These are phyloP conservation scores for Phytophthora sansomeana DNA, from an alignment of 352 stramenopile species.

Conservation along the genomic window DNA sequence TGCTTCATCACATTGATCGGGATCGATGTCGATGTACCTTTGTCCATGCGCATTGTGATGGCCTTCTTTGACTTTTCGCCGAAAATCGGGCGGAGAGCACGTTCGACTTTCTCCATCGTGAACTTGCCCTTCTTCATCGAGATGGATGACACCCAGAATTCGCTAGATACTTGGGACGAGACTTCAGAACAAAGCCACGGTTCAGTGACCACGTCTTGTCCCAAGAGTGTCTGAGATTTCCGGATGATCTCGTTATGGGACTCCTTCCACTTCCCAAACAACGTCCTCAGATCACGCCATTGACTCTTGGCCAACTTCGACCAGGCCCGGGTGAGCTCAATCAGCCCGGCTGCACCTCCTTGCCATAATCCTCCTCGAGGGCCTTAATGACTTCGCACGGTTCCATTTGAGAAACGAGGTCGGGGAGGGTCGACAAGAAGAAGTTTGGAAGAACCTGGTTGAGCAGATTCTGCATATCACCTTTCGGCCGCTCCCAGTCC, in stretches of 20 bases:
- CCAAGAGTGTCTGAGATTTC: too few relatives aligned
- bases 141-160: constrained; percentile 3
- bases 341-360: neutral
- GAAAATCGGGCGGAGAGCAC: neutral
- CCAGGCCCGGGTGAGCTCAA: neutral
- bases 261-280: neutral
- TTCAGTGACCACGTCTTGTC: too few relatives aligned
- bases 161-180: neutral
- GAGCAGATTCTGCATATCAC: constrained; percentile 16
- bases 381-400: constrained; percentile 15
- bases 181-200: constrained; percentile 1
- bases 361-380: constrained; percentile 7
- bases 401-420: constrained; percentile 18
- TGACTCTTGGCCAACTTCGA: neutral
- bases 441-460: constrained; percentile 19
- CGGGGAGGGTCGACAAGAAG: constrained; percentile 12
- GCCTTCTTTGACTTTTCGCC: constrained; percentile 6
- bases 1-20: neutral
- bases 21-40: neutral
- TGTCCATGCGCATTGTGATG: neutral
- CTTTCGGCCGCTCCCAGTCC: constrained; percentile 5
- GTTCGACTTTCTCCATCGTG: constrained; percentile 2
- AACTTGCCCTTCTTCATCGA: neutral
- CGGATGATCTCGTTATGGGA: neutral
- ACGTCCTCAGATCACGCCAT: neutral